A percentile compares a stretch with the other conserved stretches of the same genome.
These are phyloP conservation scores for Gnetum montanum DNA, from an alignment of 75 land plant genomes.

Conservation along the genomic window DNA sequence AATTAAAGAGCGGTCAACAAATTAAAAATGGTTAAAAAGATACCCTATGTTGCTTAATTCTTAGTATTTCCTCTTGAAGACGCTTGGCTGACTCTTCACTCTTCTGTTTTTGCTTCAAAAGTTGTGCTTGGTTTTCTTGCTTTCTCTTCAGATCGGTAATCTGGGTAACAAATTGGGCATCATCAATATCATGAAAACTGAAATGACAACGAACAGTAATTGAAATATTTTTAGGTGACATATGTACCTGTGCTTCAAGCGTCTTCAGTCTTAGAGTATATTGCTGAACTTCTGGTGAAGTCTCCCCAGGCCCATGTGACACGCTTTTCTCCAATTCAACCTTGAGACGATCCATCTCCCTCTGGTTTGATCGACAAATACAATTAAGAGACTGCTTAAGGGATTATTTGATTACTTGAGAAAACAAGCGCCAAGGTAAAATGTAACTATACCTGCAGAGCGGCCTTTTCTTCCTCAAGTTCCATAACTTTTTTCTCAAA, in stretches of 20 bases:
- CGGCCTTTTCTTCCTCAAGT: slow-evolving; percentile 84
- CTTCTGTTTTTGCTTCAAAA: slow-evolving; percentile 83
- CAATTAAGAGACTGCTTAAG: too few species aligned
- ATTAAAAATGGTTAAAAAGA: background rate
- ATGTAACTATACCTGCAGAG: slow-evolving; percentile 77
- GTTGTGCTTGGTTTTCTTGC: slow-evolving; percentile 92
- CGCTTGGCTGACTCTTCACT: slow-evolving; percentile 95
- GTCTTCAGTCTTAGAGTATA: slow-evolving; percentile 72
- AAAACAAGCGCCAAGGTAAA: background rate
- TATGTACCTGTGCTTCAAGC: slow-evolving; percentile 82
- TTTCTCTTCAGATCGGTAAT: slow-evolving; percentile 86
- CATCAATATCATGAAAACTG: too few species aligned
- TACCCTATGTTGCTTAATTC: slow-evolving; percentile 81
- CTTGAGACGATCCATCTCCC: slow-evolving; percentile 70
- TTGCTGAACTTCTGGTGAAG: slow-evolving; percentile 73
- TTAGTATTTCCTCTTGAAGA: slow-evolving; percentile 88
- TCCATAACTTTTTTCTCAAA: slow-evolving; percentile 93
- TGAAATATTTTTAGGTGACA: too few species aligned
- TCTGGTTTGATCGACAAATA: slow-evolving; percentile 49
- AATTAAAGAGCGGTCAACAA: background rate
- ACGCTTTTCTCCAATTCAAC: slow-evolving; percentile 51
- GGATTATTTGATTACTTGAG: too few species aligned
- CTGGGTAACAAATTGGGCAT: slow-evolving; percentile 35
- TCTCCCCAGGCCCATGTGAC: slow-evolving; percentile 56
- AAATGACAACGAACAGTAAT: too few species aligned